Base-by-base conservation (phyloP, 495 filamentous ascomycete genomes). In the Aspergillus haitiensis region DNA sequence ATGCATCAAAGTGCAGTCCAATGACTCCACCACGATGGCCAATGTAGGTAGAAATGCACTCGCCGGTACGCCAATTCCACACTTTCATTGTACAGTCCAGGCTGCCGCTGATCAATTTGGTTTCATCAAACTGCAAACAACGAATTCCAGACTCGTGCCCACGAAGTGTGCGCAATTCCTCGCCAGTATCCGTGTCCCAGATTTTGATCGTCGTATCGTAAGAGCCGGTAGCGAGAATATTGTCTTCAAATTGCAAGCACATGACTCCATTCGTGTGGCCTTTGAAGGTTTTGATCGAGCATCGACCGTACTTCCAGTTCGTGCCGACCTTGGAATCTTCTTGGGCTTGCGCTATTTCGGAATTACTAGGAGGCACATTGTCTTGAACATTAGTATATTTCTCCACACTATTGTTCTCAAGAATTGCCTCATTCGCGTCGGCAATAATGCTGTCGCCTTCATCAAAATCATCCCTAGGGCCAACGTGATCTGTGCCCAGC, bases 61-160 rank as follows among this genome's bases (percentile, higher is more conserved):
- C 85, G 45, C 94, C 94, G 0, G 92, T 97, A 44, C 88, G 82
- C 92, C 93, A 98, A 64, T 98, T 96, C 95, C 94, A 98, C 33
- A 98, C 84, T 69, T 89, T 90, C 55, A 98, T 74, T 15, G 84
- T 95, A 55, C 82, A 72, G 68, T 97, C 92, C 50, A 96, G 72
- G 63, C 86, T 87, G 27, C 90, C 92, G 39, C 88, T 93, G 68
- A 96, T 92, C 51, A 97, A 80, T 71, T 93, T 93, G 52, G 82
- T 88, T 49, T 97, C 90, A 66, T 98, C 93, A 67, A 97, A 97
- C 70, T 96, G 92, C 18, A 98, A 82, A 52, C 91, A 88, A 16
- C 94, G 83, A 52, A 98, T 88, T 2, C 90, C 94, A 13, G 81
- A 81, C 6, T 82, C 85, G 65, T 98, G 94, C 11, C 95, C 94